A percentile compares a stretch with the other conserved stretches of the same genome.
These are phyloP conservation scores for Sporobolomyces pararoseus DNA, from an alignment of 768 basidiomycete genomes.

Conservation along the genomic window DNA sequence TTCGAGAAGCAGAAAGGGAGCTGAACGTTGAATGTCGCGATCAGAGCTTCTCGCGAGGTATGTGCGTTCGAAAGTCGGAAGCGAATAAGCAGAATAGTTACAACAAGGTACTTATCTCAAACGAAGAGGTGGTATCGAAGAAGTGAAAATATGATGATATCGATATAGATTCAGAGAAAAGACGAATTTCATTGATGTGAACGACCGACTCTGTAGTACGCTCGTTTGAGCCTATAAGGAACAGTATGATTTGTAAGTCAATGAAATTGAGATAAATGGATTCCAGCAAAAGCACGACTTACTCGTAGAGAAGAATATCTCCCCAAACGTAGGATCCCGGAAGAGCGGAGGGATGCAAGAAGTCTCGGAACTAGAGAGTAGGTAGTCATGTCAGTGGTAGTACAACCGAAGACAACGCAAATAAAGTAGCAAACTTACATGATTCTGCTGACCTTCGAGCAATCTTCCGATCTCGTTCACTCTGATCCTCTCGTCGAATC, in stretches of 20 bases:
- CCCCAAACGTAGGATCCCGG: slow-evolving; percentile 36
- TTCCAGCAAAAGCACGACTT: background rate
- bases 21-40: no score
- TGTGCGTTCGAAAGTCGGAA: no score
- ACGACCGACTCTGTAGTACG: slow-evolving; percentile 25
- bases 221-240: slow-evolving; percentile 21
- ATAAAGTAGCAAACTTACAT: slow-evolving; percentile 10
- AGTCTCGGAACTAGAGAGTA: slow-evolving; percentile 30
- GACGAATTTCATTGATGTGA: background rate
- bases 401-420: background rate
- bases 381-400: background rate
- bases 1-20: no score
- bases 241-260: background rate
- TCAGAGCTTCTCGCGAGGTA: no score
- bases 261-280: background rate
- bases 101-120: no score
- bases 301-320: slow-evolving; percentile 42
- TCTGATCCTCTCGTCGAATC: slow-evolving; percentile 40
- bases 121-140: background rate
- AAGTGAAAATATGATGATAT: background rate
- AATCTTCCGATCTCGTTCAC: slow-evolving; percentile 39
- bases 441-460: slow-evolving; percentile 36
- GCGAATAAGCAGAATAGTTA: no score
- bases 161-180: no score
- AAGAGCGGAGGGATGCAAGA: slow-evolving; percentile 32